Evolutionary conservation across 495 filamentous ascomycete genomes (phyloP), one percentile per base, ranked within the genome.

Genomic region (Cercophora samala): DNA sequence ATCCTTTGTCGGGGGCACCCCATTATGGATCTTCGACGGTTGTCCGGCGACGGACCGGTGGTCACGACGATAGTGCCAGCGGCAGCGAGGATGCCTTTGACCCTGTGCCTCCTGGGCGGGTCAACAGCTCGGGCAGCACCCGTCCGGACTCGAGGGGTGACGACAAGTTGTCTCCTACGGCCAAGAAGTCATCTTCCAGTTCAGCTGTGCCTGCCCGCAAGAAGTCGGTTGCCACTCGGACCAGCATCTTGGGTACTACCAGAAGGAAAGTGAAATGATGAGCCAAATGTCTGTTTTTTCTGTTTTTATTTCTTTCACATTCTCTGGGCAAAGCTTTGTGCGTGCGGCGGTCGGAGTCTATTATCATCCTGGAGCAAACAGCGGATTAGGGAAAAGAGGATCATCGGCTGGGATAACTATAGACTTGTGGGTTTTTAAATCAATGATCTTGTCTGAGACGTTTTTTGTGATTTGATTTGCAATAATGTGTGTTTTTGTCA

Each of bases 381-480:
- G 37, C 15, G 37, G 37, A 46, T 46, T 46, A 11, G 15, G 37
- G 37, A 18, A 46, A 46, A 46, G 37, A 46, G 37, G 37, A 42
- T 46, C 51, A 42, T 46, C 51, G 60, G n/a, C 51, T 46, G 62
- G 52, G 68, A 70, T 19, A 68, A 69, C 19, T 68, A 72, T 18
- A 64, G 37, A 46, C 37, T 13, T 46, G 15, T 46, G 37, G 37
- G 11, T 11, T 46, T 46, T 46, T 9, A 46, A 46, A 29, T 29
- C 15, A 46, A 18, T 46, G 37, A 46, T 9, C 8, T 46, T 46
- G 15, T 46, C 8, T 46, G 37, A 46, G 8, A n/a, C 4, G 6
- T 17, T 46, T 46, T 13, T 46, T 46, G 37, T 32, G 3, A 3
- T 32, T 32, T 32, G 29, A 32, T 46, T 17, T 1, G 9, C 37